A percentile compares a stretch with the other conserved stretches of the same genome.
Conservation (phyloP, 176 grass and related monocot genomes). For the Eragrostis nindensis region DNA sequence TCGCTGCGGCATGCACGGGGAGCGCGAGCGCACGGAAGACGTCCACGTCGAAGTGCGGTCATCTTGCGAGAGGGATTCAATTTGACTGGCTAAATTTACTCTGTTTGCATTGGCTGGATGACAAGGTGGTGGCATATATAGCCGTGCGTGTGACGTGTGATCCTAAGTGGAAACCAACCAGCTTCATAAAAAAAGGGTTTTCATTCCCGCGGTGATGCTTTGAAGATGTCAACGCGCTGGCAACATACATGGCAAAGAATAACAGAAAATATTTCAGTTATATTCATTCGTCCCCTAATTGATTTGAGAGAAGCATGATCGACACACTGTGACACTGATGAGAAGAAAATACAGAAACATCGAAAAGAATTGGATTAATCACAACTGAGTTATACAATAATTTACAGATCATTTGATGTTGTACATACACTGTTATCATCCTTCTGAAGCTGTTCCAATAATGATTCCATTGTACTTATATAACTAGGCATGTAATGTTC, state of each 20-base stretch:
- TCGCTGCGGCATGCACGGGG: not conserved
- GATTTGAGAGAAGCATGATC: not conserved
- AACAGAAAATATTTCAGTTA: too few relatives aligned
- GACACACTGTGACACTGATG: too few relatives aligned
- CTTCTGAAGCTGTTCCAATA: conserved; percentile 58
- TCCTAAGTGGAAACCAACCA: too few relatives aligned
- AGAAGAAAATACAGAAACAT: not conserved
- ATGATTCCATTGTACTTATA: conserved; percentile 61
- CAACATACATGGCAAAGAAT: too few relatives aligned
- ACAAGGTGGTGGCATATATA: too few relatives aligned
- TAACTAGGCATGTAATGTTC: conserved; percentile 83
- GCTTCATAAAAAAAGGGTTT: too few relatives aligned
- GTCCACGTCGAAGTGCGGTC: not conserved
- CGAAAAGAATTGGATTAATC: conserved; percentile 51
- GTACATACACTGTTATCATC: conserved; percentile 34
- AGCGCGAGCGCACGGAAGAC: not conserved
- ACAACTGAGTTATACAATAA: conserved; percentile 26
- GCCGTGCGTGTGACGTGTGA: too few relatives aligned
- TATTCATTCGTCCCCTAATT: not conserved
- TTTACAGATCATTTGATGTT: conserved; percentile 41
- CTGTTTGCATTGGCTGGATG: not conserved
- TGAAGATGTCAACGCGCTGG: not conserved
- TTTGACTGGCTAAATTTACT: conserved; percentile 27
- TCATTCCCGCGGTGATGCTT: too few relatives aligned
- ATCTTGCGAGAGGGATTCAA: not conserved